These are phyloP conservation scores for Auriculariales sp. DNA, from an alignment of 768 basidiomycete genomes.

Conservation along the genomic window DNA sequence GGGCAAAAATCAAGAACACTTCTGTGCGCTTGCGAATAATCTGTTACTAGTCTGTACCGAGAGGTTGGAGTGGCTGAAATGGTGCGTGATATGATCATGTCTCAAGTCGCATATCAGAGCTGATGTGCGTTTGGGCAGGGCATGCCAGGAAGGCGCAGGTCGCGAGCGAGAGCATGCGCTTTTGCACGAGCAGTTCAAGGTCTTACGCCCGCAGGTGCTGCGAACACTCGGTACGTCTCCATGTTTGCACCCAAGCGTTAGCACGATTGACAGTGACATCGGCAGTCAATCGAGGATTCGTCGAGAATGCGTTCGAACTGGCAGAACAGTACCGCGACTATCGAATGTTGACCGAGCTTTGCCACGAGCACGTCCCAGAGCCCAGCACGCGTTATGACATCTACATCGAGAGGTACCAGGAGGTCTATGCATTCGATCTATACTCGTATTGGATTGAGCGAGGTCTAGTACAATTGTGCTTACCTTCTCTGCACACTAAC, in stretches of 20 bases:
- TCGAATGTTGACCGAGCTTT: conserved; percentile 68
- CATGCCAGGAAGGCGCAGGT: conserved; percentile 31
- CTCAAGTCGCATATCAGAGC: background rate
- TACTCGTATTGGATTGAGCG: conserved; percentile 89
- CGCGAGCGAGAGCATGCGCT: conserved; percentile 41
- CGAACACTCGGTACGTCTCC: conserved; percentile 58
- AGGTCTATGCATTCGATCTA: conserved; percentile 78
- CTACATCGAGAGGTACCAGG: conserved; percentile 67
- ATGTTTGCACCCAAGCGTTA: background rate
- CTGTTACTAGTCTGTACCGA: conserved; percentile 15
- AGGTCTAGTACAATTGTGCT: conserved; percentile 25
- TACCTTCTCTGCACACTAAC: background rate
- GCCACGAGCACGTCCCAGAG: conserved; percentile 29
- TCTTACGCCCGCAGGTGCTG: conserved; percentile 61
- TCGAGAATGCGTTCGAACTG: conserved; percentile 58
- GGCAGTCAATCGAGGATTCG: conserved; percentile 51
- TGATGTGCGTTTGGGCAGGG: conserved; percentile 19
- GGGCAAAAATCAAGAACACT: conserved; percentile 8
- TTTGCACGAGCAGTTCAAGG: conserved; percentile 51
- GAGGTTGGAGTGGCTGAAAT: conserved; percentile 33
- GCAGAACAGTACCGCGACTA: conserved; percentile 85
- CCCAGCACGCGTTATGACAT: conserved; percentile 43
- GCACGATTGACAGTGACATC: background rate
- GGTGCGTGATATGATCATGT: background rate
- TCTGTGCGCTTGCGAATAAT: conserved; percentile 2